A percentile compares a stretch with the other conserved stretches of the same genome.
phyloP scores from a whole-genome alignment of 164 flowering plant genomes.

The Protea cynaroides region DNA sequence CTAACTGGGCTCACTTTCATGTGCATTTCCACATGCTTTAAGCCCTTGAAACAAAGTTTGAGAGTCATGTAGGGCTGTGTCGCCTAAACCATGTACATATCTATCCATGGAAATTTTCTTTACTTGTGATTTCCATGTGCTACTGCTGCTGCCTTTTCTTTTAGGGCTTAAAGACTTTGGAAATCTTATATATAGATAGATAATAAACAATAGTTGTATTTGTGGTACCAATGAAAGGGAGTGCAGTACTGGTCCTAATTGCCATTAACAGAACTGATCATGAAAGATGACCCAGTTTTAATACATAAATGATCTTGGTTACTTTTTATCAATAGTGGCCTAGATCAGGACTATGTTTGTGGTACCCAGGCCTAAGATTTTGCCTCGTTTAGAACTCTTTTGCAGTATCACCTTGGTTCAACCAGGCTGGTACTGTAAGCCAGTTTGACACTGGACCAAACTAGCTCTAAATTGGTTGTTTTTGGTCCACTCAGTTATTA shows the following conservation, averaged over 20 bases:
- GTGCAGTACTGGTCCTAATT: background rate
- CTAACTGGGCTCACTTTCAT: background rate
- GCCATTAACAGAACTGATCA: background rate
- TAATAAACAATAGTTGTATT: background rate
- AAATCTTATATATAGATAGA: background rate
- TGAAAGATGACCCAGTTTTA: background rate
- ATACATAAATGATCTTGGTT: too few relatives aligned
- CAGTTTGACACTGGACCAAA: too few relatives aligned
- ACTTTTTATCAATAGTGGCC: too few relatives aligned
- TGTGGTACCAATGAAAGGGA: background rate
- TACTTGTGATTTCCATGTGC: background rate
- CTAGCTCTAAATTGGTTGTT: too few relatives aligned
- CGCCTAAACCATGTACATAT: background rate
- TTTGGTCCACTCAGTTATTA: too few relatives aligned
- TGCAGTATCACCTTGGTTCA: too few relatives aligned
- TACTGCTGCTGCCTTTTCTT: too few relatives aligned
- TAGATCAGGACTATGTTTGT: too few relatives aligned
- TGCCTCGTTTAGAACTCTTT: too few relatives aligned
- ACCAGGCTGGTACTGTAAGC: too few relatives aligned
- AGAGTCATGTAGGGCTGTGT: background rate
- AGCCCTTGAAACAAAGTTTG: background rate
- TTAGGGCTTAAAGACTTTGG: background rate
- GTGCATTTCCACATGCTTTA: background rate
- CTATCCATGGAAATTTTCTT: background rate
- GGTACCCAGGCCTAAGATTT: too few relatives aligned